Evolutionary conservation across 176 grass and related monocot genomes (phyloP).

Genomic region (Eleusine indica): DNA sequence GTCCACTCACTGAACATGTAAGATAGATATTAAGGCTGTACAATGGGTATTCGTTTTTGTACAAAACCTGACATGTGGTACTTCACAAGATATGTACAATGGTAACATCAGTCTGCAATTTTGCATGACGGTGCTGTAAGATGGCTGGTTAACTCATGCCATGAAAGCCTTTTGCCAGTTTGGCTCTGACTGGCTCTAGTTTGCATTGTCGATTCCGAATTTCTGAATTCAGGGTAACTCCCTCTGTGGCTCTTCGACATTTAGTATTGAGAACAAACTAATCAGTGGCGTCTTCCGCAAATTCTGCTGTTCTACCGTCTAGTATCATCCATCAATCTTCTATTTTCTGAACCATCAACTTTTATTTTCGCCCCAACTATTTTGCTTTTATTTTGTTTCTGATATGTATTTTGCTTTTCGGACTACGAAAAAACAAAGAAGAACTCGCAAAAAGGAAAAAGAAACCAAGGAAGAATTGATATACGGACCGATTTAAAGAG

Average conservation of each 20-base stretch:
- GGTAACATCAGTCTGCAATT: not conserved
- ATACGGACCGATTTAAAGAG: not conserved
- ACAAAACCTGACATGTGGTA: conserved; percentile 32
- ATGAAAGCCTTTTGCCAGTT: not conserved
- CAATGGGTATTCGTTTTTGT: conserved; percentile 27
- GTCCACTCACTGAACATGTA: conserved; percentile 22
- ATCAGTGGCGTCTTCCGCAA: not conserved
- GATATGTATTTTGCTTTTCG: no score
- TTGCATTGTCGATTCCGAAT: not conserved
- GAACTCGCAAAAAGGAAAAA: no score
- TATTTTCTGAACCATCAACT: not conserved
- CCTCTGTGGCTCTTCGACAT: not conserved
- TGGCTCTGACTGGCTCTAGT: not conserved
- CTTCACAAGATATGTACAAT: not conserved
- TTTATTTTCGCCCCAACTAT: no score
- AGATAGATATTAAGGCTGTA: not conserved
- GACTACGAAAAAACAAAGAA: no score
- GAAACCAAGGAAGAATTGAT: not conserved
- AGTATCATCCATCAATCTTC: not conserved
- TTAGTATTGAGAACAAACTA: not conserved
- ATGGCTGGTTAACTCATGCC: not conserved
- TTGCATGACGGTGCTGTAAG: not conserved
- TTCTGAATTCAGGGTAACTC: not conserved
- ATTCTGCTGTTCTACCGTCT: no score
- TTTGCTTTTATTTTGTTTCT: no score